phyloP scores from a whole-genome alignment of 2,329 filamentous ascomycete genomes.

The Ceratocystis lukuohia region DNA sequence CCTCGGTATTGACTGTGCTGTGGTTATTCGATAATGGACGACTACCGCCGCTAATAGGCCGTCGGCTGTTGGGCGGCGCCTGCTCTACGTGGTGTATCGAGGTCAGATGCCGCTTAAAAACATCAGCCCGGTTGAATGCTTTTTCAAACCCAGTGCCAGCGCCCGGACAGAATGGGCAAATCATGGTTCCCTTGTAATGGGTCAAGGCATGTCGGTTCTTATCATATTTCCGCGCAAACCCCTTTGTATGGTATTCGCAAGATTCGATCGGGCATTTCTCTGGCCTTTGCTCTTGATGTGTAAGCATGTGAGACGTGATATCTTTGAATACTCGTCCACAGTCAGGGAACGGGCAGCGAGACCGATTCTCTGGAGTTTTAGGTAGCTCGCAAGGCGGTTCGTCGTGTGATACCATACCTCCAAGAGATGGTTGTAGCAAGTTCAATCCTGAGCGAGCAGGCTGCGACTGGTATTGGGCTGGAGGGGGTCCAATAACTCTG shows the following conservation, averaged over 20 bases:
- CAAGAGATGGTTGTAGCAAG: conserved; percentile 12
- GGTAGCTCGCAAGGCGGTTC: conserved; percentile 20
- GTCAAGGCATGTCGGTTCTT: conserved; percentile 94
- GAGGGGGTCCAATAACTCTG: neutral
- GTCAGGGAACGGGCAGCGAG: conserved; percentile 42
- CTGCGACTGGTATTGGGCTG: conserved; percentile 12
- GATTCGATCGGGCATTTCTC: conserved; percentile 92
- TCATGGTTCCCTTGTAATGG: conserved; percentile 96
- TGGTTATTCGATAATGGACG: conserved; percentile 18
- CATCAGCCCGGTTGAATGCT: conserved; percentile 89
- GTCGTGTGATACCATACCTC: neutral
- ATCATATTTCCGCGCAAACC: conserved; percentile 93
- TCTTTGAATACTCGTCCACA: conserved; percentile 50
- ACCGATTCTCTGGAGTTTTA: conserved; percentile 31
- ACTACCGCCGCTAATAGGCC: conserved; percentile 39
- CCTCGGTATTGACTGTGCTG: conserved; percentile 27
- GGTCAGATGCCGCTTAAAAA: conserved; percentile 92
- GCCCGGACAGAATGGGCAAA: conserved; percentile 89
- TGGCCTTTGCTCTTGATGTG: conserved; percentile 81
- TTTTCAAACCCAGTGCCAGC: conserved; percentile 80
- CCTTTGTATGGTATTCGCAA: conserved; percentile 88
- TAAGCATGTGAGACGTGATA: conserved; percentile 82
- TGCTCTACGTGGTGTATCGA: conserved; percentile 91
- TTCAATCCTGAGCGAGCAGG: conserved; percentile 10
- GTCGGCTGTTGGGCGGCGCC: conserved; percentile 77